Base-by-base conservation (phyloP, 352 stramenopile genomes). In the Phytophthora sp. region DNA sequence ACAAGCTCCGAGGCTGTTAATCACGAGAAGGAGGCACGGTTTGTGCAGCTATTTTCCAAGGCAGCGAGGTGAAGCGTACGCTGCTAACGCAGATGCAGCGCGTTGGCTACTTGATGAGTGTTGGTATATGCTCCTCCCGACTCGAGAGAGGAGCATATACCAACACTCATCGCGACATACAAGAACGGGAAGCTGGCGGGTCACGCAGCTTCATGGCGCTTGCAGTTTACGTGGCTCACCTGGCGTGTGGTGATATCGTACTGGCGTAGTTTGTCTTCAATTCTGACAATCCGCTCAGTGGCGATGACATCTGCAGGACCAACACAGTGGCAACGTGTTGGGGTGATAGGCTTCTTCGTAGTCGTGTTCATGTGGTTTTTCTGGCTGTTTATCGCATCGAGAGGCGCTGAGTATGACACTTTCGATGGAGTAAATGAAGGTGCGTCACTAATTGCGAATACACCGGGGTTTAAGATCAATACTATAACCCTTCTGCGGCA, bases 351-450 rank as follows among this genome's bases (percentile, higher is more conserved):
- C 10, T 27, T 62, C 26, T 52, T 74, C 20, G 15, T 70, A 15
- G n/a, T 21, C 3, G 23, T 26, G 11, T 54, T 69, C 20, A 15
- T 66, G 28, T 59, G 44, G 55, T 54, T 72, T 23, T 38, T 60
- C 24, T 76, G 67, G 62, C 4, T 63, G 32, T 48, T 58, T 23
- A n/a, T 60, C 24, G 34, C 53, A 18, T 28, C 62, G 30, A 69
- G 55, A 28, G 63, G 51, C 32, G 60, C 50, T 9, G 48, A 69
- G 34, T 69, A 69, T 46, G 62, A 69, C 21, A 72, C 67, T 18
- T 72, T 69, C 17, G 52, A 63, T 39, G 62, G 62, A 12, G 56
- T 69, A 17, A 69, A 75, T 24, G 21, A 71, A 23, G 66, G 61
- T 26, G 34, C 37, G 17, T 56, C 39, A 23, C 46, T 76, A 8